Evolutionary conservation across 176 grass and related monocot genomes (phyloP).

Genomic region (Eragrostis nindensis): DNA sequence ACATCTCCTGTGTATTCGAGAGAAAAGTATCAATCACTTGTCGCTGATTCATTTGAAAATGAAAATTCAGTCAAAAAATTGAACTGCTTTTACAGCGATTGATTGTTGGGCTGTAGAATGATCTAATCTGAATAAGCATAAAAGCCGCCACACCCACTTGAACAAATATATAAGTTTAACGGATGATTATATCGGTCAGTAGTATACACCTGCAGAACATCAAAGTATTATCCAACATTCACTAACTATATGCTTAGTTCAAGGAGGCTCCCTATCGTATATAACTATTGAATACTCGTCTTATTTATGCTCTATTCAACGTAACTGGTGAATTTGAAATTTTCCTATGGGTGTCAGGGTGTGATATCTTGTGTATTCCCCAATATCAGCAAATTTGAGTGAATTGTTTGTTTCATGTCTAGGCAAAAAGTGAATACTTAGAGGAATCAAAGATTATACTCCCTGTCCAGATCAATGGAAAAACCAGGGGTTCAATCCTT

Average conservation of each 20-base stretch:
- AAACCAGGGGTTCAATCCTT: slow-evolving; percentile 88
- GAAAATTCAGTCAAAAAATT: slow-evolving; percentile 12
- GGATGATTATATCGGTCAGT: neutral
- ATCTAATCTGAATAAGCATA: neutral
- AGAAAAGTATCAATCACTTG: neutral
- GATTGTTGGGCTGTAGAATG: neutral
- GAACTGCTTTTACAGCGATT: neutral
- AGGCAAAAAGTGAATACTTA: slow-evolving; percentile 85
- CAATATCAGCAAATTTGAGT: slow-evolving; percentile 6
- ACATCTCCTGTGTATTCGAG: neutral
- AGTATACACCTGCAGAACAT: slow-evolving; percentile 1
- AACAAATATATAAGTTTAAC: neutral
- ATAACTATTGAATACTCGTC: slow-evolving; percentile 15
- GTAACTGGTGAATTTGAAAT: neutral
- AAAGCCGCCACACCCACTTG: neutral
- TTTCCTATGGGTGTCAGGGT: neutral
- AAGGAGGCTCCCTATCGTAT: neutral
- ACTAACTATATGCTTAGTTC: neutral
- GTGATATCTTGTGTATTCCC: neutral
- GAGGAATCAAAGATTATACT: slow-evolving; percentile 80
- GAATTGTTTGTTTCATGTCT: slow-evolving; percentile 31
- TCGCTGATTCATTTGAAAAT: neutral
- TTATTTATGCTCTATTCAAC: neutral
- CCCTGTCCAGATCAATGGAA: slow-evolving; percentile 93
- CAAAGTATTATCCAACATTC: slow-evolving; percentile 4